These are phyloP conservation scores for Sclerotinia spermophila DNA, from an alignment of 2,329 filamentous ascomycete genomes.

Conservation along the genomic window DNA sequence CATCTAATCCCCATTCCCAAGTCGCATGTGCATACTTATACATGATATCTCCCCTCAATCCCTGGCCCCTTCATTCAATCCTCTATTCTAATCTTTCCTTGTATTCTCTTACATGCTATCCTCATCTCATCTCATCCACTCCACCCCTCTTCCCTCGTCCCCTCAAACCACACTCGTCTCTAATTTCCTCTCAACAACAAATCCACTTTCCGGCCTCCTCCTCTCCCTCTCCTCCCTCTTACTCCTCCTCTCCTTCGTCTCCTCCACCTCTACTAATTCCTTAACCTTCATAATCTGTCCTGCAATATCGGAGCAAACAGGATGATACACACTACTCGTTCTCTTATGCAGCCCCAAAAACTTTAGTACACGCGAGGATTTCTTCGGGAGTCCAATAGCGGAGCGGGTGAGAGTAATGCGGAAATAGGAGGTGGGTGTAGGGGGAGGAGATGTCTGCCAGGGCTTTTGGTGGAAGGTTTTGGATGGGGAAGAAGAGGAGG, in stretches of 20 bases:
- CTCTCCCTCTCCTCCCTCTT: slow-evolving; percentile 57
- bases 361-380: slow-evolving; percentile 62
- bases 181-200: slow-evolving; percentile 56
- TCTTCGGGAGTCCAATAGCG: slow-evolving; percentile 65
- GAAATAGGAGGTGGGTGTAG: slow-evolving; percentile 57
- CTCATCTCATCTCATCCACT: background rate
- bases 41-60: background rate
- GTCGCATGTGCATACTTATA: background rate
- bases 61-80: too few relatives aligned
- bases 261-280: slow-evolving; percentile 65
- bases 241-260: slow-evolving; percentile 58
- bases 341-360: slow-evolving; percentile 69
- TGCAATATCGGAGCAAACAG: slow-evolving; percentile 62
- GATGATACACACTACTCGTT: slow-evolving; percentile 70
- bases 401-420: slow-evolving; percentile 70
- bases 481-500: background rate
- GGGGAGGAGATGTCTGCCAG: background rate
- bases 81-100: background rate
- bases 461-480: background rate
- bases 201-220: slow-evolving; percentile 64
- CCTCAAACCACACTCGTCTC: background rate
- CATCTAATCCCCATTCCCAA: background rate
- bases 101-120: background rate
- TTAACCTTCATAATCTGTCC: slow-evolving; percentile 76
- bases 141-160: background rate